Conservation (phyloP, 1,284 basidiomycete species). For the Trametes hirsuta region DNA sequence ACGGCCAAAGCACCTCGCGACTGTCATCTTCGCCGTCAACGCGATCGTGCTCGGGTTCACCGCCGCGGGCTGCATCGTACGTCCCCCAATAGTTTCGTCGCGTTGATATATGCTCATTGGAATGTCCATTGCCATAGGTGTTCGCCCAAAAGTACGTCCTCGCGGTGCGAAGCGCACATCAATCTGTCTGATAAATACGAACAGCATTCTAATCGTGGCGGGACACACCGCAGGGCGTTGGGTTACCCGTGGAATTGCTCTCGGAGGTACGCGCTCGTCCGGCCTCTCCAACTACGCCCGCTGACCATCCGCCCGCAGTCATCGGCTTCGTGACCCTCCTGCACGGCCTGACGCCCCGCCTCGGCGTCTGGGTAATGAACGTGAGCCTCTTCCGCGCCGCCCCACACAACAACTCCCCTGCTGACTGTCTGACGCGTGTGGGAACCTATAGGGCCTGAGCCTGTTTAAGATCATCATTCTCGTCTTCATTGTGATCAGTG, state of each 20-base stretch:
- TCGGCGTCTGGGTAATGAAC: constrained; percentile 35
- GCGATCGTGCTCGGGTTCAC: constrained; percentile 64
- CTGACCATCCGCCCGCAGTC: constrained; percentile 17
- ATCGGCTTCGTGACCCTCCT: constrained; percentile 27
- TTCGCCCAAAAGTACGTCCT: constrained; percentile 29
- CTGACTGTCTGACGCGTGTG: not conserved
- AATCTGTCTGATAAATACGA: not conserved
- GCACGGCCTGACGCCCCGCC: constrained; percentile 30
- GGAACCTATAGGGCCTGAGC: constrained; percentile 43
- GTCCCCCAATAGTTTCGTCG: constrained; percentile 15
- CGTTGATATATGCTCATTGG: not conserved
- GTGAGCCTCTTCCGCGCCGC: constrained; percentile 17
- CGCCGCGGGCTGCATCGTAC: constrained; percentile 58
- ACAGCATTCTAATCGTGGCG: constrained; percentile 53
- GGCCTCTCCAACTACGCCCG: not conserved
- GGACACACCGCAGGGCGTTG: constrained; percentile 46
- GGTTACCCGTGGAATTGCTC: constrained; percentile 58
- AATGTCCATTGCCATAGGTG: constrained; percentile 23
- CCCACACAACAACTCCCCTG: not conserved
- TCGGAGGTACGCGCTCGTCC: constrained; percentile 44
- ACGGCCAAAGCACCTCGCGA: constrained; percentile 61
- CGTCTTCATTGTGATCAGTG: constrained; percentile 52
- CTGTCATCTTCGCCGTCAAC: constrained; percentile 63
- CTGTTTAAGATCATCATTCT: constrained; percentile 66
- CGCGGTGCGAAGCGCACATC: no score